phyloP scores from a whole-genome alignment of 129 eudicot species.

The Flaveria robusta region DNA sequence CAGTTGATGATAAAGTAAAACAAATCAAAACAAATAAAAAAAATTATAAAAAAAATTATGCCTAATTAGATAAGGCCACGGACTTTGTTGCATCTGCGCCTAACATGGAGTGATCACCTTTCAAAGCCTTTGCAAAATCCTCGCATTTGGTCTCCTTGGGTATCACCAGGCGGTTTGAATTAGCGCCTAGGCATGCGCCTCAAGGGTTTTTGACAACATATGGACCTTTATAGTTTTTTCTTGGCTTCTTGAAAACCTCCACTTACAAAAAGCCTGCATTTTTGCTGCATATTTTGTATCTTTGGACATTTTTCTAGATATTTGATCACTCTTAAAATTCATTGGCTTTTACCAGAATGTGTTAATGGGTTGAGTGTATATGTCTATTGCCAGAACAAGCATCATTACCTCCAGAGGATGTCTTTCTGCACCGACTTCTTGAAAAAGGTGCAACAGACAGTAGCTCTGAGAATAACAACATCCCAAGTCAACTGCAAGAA shows the following conservation, averaged over 20 bases:
- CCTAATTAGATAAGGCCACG: no score
- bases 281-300: not conserved
- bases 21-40: no score
- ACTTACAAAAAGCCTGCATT: not conserved
- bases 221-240: not conserved
- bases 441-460: slow-evolving; percentile 91
- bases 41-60: no score
- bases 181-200: no score
- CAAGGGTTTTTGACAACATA: no score
- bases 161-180: no score
- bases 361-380: slow-evolving; percentile 15
- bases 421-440: slow-evolving; percentile 61
- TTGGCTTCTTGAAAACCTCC: not conserved
- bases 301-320: not conserved
- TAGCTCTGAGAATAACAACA: slow-evolving; percentile 45
- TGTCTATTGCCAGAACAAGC: slow-evolving; percentile 47
- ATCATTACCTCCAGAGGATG: slow-evolving; percentile 54
- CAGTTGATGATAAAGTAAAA: no score
- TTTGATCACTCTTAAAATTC: not conserved
- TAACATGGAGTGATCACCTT: no score
- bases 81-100: no score
- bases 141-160: no score
- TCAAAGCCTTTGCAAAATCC: no score
- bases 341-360: not conserved
- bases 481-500: slow-evolving; percentile 48